These are phyloP conservation scores for Aspergillus carlsbadensis DNA, from an alignment of 495 filamentous ascomycete species.

Conservation along the genomic window DNA sequence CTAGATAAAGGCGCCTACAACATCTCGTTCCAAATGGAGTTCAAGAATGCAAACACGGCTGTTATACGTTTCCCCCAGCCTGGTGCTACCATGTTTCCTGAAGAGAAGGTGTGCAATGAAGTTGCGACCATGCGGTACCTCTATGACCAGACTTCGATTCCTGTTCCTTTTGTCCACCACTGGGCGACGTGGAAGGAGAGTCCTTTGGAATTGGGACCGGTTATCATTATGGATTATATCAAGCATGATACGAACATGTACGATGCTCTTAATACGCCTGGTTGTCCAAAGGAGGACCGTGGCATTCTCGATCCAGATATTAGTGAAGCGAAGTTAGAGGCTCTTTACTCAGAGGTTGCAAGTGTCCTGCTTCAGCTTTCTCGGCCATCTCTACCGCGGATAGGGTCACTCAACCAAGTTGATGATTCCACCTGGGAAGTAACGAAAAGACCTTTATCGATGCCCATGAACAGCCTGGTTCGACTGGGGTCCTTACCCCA, in stretches of 20 bases:
- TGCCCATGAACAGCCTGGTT: constrained; percentile 29
- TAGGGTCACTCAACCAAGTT: constrained; percentile 26
- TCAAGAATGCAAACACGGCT: constrained; percentile 14
- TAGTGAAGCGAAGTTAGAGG: constrained; percentile 23
- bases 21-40: constrained; percentile 23
- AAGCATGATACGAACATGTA: constrained; percentile 32
- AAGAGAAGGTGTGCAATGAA: constrained; percentile 40
- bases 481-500: constrained; percentile 22
- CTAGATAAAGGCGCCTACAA: constrained; percentile 26
- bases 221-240: constrained; percentile 50
- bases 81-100: constrained; percentile 26
- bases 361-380: constrained; percentile 34
- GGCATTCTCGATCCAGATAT: constrained; percentile 30
- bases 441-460: constrained; percentile 18
- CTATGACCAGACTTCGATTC: constrained; percentile 29
- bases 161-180: constrained; percentile 35
- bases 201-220: constrained; percentile 37
- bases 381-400: constrained; percentile 23
- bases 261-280: constrained; percentile 28
- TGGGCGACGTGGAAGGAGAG: constrained; percentile 31
- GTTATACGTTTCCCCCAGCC: constrained; percentile 27
- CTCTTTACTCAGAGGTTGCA: constrained; percentile 33
- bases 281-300: constrained; percentile 10
- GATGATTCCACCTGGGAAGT: constrained; percentile 27
- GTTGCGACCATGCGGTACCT: constrained; percentile 38